phyloP scores from a whole-genome alignment of 148 eudicot species.

The Rhododendron simsii region DNA sequence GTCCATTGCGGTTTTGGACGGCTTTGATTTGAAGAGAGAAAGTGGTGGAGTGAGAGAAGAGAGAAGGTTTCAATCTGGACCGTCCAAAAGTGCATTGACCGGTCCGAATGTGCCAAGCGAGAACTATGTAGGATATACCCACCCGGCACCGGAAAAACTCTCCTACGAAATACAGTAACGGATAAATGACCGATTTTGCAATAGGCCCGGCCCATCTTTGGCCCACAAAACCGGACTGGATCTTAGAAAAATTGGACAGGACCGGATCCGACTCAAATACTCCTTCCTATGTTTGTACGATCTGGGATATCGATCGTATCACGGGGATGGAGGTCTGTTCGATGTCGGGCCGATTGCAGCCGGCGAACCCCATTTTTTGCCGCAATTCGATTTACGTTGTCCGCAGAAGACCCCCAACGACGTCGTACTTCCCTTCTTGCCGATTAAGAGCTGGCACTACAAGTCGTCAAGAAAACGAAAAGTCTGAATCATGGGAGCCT shows the following conservation, averaged over 20 bases:
- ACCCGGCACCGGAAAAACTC: too few species aligned
- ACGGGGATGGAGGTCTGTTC: conserved; percentile 25
- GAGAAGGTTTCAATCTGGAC: too few species aligned
- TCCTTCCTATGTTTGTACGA: not conserved
- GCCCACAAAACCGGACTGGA: not conserved
- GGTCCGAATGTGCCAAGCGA: too few species aligned
- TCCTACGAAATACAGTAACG: too few species aligned
- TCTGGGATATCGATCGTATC: not conserved
- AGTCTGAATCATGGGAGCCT: conserved; percentile 12
- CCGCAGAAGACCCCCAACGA: not conserved
- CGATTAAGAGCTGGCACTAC: conserved; percentile 1
- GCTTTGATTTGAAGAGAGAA: too few species aligned
- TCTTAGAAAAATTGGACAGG: too few species aligned
- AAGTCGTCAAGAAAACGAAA: conserved; percentile 1
- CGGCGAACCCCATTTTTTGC: conserved; percentile 9
- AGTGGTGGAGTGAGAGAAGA: too few species aligned
- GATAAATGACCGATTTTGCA: too few species aligned
- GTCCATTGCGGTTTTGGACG: too few species aligned
- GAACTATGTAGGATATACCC: too few species aligned
- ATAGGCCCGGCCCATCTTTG: not conserved
- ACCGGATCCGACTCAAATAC: not conserved
- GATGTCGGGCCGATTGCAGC: conserved; percentile 16
- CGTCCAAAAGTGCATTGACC: too few species aligned
- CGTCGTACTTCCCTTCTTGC: conserved; percentile 4
- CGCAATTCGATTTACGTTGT: not conserved